phyloP scores from a whole-genome alignment of 345 rosid genomes.

The Dipteronia dyeriana region DNA sequence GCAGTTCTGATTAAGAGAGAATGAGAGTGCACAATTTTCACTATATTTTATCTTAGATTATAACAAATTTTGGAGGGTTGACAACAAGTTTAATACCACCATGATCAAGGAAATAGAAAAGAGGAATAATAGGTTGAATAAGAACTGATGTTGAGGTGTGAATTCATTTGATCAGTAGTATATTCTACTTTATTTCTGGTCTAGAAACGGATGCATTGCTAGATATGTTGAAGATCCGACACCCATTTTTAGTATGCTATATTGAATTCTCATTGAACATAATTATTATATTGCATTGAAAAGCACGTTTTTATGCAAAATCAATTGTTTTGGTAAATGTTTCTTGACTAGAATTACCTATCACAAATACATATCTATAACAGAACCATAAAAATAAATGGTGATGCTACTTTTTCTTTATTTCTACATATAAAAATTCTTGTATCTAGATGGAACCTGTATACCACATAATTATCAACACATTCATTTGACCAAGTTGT shows the following conservation, averaged over 20 bases:
- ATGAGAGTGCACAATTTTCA: not conserved
- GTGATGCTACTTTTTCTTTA: not conserved
- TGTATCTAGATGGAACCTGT: not conserved
- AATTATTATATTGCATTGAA: not conserved
- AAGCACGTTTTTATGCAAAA: not conserved
- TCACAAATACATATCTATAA: not conserved
- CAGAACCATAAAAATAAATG: not conserved
- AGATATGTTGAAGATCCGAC: not conserved
- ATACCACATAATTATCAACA: not conserved
- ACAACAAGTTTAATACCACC: not conserved
- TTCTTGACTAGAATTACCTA: not conserved
- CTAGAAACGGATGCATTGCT: not conserved
- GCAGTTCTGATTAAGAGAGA: conserved; percentile 5
- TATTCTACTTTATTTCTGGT: not conserved
- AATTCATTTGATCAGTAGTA: too few relatives aligned
- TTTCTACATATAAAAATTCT: not conserved
- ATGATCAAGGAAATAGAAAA: not conserved
- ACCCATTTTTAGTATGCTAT: not conserved
- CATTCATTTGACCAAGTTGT: not conserved
- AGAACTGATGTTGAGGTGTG: not conserved
- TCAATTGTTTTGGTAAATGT: not conserved
- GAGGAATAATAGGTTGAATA: not conserved
- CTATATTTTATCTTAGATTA: not conserved
- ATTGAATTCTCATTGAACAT: not conserved
- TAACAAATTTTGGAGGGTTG: not conserved